phyloP scores from a whole-genome alignment of 2,329 filamentous ascomycete species.

The Aspergillus fijiensis region DNA sequence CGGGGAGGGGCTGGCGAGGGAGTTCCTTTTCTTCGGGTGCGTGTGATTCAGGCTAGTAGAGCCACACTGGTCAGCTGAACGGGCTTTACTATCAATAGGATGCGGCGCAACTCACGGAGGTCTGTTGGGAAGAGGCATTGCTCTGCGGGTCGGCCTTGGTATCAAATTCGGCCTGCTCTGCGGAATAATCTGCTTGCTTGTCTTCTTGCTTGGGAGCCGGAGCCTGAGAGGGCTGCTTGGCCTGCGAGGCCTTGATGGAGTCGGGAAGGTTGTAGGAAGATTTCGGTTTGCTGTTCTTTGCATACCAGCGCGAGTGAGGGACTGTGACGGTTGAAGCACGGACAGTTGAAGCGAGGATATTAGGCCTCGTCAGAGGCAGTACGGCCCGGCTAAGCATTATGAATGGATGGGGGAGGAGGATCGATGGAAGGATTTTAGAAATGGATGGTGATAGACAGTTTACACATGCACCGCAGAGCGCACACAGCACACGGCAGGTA shows the following conservation, averaged over 20 bases:
- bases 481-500: not conserved
- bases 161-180: constrained; percentile 42
- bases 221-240: constrained; percentile 26
- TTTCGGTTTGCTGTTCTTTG: constrained; percentile 37
- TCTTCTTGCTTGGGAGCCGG: constrained; percentile 26
- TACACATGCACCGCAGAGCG: constrained; percentile 22
- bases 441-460: constrained; percentile 11
- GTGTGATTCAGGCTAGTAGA: constrained; percentile 27
- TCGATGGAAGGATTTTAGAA: not conserved
- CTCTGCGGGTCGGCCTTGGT: constrained; percentile 33
- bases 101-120: constrained; percentile 26
- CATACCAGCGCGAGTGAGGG: constrained; percentile 41
- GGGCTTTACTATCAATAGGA: not conserved
- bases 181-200: constrained; percentile 29
- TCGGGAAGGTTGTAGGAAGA: constrained; percentile 37
- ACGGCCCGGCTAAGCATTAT: constrained; percentile 48
- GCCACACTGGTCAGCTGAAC: not conserved
- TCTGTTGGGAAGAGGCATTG: constrained; percentile 27
- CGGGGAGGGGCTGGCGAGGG: constrained; percentile 63
- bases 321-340: constrained; percentile 35
- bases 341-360: constrained; percentile 36
- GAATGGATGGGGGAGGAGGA: not conserved
- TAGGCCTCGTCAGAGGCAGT: constrained; percentile 46
- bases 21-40: constrained; percentile 49
- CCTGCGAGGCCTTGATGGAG: constrained; percentile 29